Evolutionary conservation across 805 yeast genomes (phyloP).

Genomic region (Wickerhamiella lipophila): DNA sequence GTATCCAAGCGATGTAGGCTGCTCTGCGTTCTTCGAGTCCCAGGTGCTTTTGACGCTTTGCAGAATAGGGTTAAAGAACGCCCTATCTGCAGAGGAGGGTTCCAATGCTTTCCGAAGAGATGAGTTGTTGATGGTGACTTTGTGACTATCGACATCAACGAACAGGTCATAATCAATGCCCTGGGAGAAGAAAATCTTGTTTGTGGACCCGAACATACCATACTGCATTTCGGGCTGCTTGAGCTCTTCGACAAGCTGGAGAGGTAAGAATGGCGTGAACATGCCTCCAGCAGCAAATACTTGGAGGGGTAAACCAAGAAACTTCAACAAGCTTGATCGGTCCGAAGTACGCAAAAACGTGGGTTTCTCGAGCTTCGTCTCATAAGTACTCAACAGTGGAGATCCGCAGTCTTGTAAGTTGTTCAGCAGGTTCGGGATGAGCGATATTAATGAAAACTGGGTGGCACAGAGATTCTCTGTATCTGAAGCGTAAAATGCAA

Average conservation of each 20-base stretch:
- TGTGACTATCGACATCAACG: conserved; percentile 47
- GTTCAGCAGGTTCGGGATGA: conserved; percentile 68
- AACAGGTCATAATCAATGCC: conserved; percentile 54
- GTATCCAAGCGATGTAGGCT: conserved; percentile 37
- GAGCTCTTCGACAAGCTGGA: conserved; percentile 77
- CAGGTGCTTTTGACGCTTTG: conserved; percentile 37
- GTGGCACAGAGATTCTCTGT: conserved; percentile 68
- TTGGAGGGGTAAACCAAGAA: conserved; percentile 80
- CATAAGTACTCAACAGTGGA: conserved; percentile 49
- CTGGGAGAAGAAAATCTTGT: conserved; percentile 61
- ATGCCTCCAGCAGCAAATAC: conserved; percentile 76
- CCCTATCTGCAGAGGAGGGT: conserved; percentile 51
- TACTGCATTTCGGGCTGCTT: conserved; percentile 42
- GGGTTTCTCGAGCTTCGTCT: conserved; percentile 42
- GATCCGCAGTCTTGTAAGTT: conserved; percentile 68
- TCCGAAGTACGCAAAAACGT: conserved; percentile 64
- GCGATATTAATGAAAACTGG: conserved; percentile 71
- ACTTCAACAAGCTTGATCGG: conserved; percentile 59
- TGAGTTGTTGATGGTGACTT: conserved; percentile 32
- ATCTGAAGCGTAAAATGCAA: conserved; percentile 66
- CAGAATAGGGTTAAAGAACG: conserved; percentile 53
- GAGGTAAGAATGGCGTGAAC: conserved; percentile 86
- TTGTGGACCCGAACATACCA: conserved; percentile 78
- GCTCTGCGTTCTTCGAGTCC: conserved; percentile 31
- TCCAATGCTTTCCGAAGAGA: conserved; percentile 34